Evolutionary conservation across 495 filamentous ascomycete species (phyloP).

Genomic region (Cudoniella acicularis): DNA sequence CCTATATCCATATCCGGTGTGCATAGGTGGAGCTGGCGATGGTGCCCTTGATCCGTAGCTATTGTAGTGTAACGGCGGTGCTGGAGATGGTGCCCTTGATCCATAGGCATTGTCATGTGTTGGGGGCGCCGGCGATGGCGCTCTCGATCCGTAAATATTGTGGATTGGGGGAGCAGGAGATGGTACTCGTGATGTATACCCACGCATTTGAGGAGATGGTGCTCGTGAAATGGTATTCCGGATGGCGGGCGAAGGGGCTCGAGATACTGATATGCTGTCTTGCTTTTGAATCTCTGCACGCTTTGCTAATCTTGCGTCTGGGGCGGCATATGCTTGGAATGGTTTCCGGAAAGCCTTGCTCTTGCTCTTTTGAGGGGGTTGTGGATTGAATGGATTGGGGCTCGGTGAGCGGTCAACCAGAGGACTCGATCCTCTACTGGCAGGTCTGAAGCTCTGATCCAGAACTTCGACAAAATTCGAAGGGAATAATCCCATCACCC

Average conservation of each 20-base stretch:
- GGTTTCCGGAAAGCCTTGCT: conserved; percentile 66
- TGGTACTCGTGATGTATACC: conserved; percentile 31
- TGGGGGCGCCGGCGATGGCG: conserved; percentile 27
- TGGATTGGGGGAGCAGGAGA: conserved; percentile 47
- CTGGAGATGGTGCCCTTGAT: conserved; percentile 55
- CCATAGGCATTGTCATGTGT: conserved; percentile 25
- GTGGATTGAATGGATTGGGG: conserved; percentile 42
- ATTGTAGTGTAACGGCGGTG: conserved; percentile 33
- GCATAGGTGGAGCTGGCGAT: conserved; percentile 26
- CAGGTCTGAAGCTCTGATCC: conserved; percentile 75
- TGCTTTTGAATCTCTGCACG: conserved; percentile 43
- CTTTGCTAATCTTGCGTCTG: conserved; percentile 49
- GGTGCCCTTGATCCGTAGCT: conserved; percentile 30
- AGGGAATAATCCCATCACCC: conserved; percentile 87
- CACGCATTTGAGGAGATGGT: conserved; percentile 28
- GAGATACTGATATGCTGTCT: conserved; percentile 29
- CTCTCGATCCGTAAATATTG: conserved; percentile 30
- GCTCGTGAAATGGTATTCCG: conserved; percentile 28
- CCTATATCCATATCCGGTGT: conserved; percentile 34
- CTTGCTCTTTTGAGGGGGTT: conserved; percentile 43
- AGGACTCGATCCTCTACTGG: conserved; percentile 73
- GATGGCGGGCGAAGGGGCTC: conserved; percentile 30
- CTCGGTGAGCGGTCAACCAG: conserved; percentile 52
- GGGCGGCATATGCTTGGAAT: conserved; percentile 63
- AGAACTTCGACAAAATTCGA: conserved; percentile 96